Evolutionary conservation across 2,329 filamentous ascomycete species (phyloP), one percentile per base, ranked within the genome.

Genomic region (Hirsutella thompsonii): DNA sequence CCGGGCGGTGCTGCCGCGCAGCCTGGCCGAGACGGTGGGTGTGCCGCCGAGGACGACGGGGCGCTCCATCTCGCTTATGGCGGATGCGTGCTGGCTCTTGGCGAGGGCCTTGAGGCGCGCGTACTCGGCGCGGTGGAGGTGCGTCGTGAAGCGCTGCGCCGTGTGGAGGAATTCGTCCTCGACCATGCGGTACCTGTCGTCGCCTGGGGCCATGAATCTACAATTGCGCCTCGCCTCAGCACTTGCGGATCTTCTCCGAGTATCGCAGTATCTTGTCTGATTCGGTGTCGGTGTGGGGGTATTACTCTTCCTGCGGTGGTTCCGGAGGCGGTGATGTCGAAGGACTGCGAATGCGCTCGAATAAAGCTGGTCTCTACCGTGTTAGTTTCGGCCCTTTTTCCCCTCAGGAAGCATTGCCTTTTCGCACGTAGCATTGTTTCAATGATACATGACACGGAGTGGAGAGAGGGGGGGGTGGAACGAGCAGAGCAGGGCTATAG

Each of bases 121-220:
- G 55, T 90, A 90, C 57, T 88, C 83, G 14, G 78, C 81, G n/a
- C 78, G 74, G 54, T 89, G 83, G 2, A 90, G 69, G 56, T 88
- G 83, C 5, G 72, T 70, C 0, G 84, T 90, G 58, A 85, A 90
- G 3, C 67, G 63, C 40, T 76, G 73, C 0, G 84, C 84, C 0
- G 78, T 74, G 14, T 71, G 63, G 18, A 81, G 62, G 47, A 92
- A 76, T 49, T 90, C 84, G 51, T 92, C 85, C 57, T 90, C 85
- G 0, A 92, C 85, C 81, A 90, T 89, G 51, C 83, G 79, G 58
- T 76, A 90, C 41, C 62, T 63, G 54, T 89, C 83, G 55, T 92
- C 85, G 3, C 78, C 79, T 37, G 76, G 68, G 2, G 67, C 63
- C 81, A 90, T 88, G 55, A 69, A 69, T 23, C 75, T 79, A 41